Evolutionary conservation across 2,329 filamentous ascomycete genomes (phyloP).

Genomic region (Penicillium brevicompactum): DNA sequence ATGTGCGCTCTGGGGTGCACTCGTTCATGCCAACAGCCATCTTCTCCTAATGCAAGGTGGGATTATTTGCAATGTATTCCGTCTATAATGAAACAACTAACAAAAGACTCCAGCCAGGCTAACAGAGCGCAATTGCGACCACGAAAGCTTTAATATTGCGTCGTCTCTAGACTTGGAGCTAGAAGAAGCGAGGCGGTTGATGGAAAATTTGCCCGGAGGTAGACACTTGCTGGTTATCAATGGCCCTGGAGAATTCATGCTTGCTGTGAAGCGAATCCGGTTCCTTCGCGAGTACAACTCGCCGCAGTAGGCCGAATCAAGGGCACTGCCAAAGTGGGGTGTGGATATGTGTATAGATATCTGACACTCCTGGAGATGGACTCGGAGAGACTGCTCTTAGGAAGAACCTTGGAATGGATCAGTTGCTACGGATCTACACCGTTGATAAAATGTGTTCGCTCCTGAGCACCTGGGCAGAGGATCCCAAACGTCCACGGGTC

Average conservation of each 20-base stretch:
- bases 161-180: constrained; percentile 1
- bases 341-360: too few relatives aligned
- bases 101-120: not conserved
- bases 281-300: constrained; percentile 4
- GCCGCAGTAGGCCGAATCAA: not conserved
- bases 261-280: constrained; percentile 7
- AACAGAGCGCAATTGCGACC: not conserved
- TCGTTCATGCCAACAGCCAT: constrained; percentile 4
- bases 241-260: constrained; percentile 1
- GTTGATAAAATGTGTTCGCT: too few relatives aligned
- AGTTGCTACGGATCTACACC: too few relatives aligned
- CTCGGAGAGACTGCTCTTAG: too few relatives aligned
- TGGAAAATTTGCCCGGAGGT: constrained; percentile 6
- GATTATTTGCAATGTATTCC: not conserved
- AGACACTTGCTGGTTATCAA: not conserved
- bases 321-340: not conserved
- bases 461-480: too few relatives aligned
- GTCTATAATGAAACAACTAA: not conserved
- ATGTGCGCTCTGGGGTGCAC: constrained; percentile 7
- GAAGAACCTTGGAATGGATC: too few relatives aligned
- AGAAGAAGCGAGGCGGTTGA: not conserved
- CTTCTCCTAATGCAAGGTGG: constrained; percentile 2
- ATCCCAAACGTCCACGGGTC: too few relatives aligned
- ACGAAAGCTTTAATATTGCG: not conserved
- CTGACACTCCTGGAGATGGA: too few relatives aligned